Evolutionary conservation across 2,329 filamentous ascomycete genomes (phyloP).

Genomic region (Gaeumannomyces tritici): DNA sequence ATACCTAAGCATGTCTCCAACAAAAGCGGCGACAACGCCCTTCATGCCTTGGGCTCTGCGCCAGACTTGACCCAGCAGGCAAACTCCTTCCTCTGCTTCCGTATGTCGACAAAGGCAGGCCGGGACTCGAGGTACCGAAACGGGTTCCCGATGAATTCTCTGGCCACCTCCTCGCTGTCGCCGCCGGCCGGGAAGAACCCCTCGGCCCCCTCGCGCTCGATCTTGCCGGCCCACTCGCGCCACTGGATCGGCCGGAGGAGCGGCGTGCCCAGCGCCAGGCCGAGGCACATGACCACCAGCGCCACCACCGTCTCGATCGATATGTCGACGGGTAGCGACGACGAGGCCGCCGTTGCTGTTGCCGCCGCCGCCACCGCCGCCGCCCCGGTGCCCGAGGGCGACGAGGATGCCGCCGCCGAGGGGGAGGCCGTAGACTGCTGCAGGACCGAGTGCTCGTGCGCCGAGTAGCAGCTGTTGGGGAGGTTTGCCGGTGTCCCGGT

Average conservation of each 20-base stretch:
- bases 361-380: conserved; percentile 27
- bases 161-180: conserved; percentile 49
- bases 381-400: conserved; percentile 16
- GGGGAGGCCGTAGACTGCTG: conserved; percentile 46
- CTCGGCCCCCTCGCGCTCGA: conserved; percentile 63
- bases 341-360: conserved; percentile 27
- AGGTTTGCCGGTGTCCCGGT: background rate
- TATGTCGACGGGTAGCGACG: conserved; percentile 72
- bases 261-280: conserved; percentile 70
- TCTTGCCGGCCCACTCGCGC: conserved; percentile 71
- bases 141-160: conserved; percentile 65
- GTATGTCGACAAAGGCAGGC: conserved; percentile 79
- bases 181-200: conserved; percentile 43
- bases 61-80: conserved; percentile 55
- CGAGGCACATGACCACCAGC: conserved; percentile 70
- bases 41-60: conserved; percentile 6
- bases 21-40: conserved; percentile 2
- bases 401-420: conserved; percentile 11
- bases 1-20: background rate
- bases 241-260: conserved; percentile 77
- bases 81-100: conserved; percentile 72
- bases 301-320: conserved; percentile 76
- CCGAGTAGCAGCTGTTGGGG: conserved; percentile 75
- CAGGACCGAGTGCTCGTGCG: conserved; percentile 79
- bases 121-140: conserved; percentile 72